Evolutionary conservation across 2,329 filamentous ascomycete species (phyloP), one percentile per base, ranked within the genome.

Genomic region (Clarireedia hainanense): DNA sequence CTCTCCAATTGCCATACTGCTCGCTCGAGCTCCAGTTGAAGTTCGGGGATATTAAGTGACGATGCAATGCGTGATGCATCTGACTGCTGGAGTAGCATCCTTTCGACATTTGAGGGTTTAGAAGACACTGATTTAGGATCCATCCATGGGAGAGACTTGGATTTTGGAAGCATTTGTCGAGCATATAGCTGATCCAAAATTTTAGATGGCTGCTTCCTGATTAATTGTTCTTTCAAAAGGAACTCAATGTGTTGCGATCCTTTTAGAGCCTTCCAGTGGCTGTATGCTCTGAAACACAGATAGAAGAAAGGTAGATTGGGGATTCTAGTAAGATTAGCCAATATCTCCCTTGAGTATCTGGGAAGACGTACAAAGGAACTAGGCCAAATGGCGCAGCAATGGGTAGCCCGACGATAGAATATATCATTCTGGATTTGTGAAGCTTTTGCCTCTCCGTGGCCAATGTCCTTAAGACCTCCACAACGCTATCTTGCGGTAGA

Each of bases 231-330:
- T 56, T 87, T 74, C 42, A 92, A 72, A 12, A 99, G 80, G 70
- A 89, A 94, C 62, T 92, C 82, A 36, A 97, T 75, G 69, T 97
- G 89, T 65, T 84, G 88, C 20, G 90, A 91, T 54, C 94, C 94
- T 39, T 83, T 81, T 53, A 95, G 75, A 52, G 94, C 94, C 74
- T 86, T 82, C 83, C 88, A 95, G 72, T 96, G 90, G 20, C 89
- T 95, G 86, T 88, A 97, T 26, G 90, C 87, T 61, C 94, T 82
- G 74, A 95, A 99, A 17, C 82, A 83, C 42, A 97, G 80, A 71
- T 97, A 99, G 76, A 97, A 97, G 76, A 97, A 97, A 17, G 94
- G 94, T 12, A 99, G 76, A 69, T 99, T 96, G 37, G 92, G 91
- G 60, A 96, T 80, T 60, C 89, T 95, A 63, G 12, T 4, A 24